Base-by-base conservation (phyloP, 805 yeast genomes). In the Cyberlindnera maritima region DNA sequence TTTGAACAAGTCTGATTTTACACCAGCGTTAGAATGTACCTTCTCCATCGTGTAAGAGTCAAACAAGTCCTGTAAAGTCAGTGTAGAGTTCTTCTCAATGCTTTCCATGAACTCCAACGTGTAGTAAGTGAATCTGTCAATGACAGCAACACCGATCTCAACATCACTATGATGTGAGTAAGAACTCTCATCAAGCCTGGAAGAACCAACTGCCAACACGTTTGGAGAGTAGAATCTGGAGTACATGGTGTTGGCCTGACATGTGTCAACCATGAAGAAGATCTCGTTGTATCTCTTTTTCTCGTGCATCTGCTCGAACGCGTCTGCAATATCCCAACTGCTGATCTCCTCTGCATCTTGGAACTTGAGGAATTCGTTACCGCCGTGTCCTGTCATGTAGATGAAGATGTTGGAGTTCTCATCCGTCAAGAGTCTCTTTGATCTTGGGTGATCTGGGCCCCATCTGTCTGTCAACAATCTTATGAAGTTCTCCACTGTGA, bases 281-380 rank as follows among this genome's bases (percentile, higher is more conserved):
- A 94, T 87, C 70, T 94, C 98, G 58, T 91, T 90, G 71, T 94
- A 94, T 46, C 99, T 76, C 57, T 87, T 86, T 78, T 91, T 91
- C 64, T 92, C 96, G 70, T 88, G 81, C 99, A 94, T 94, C 64
- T 94, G 97, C 43, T 81, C 95, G 69, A 94, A 88, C 2, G 98
- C 98, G 68, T 94, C 96, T 2, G 99, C 98, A 51, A 94, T 78
- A 67, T 94, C 99, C 69, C 88, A 85, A 10, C 96, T 83, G 2
- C 96, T 90, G 48, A 94, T 90, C 61, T 94, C 99, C 65, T 94
- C 99, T 11, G 98, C 97, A 63, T 94, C 99, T 69, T 94, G 99
- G 66, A 94, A 94, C 67, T 94, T 94, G 59, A 94, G 76, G 66
- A 94, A 94, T 66, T 94, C 98, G 60, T 91, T 89, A 43, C 99